phyloP scores from a whole-genome alignment of 169 alveolate genomes.

The Besnoitia besnoiti region DNA sequence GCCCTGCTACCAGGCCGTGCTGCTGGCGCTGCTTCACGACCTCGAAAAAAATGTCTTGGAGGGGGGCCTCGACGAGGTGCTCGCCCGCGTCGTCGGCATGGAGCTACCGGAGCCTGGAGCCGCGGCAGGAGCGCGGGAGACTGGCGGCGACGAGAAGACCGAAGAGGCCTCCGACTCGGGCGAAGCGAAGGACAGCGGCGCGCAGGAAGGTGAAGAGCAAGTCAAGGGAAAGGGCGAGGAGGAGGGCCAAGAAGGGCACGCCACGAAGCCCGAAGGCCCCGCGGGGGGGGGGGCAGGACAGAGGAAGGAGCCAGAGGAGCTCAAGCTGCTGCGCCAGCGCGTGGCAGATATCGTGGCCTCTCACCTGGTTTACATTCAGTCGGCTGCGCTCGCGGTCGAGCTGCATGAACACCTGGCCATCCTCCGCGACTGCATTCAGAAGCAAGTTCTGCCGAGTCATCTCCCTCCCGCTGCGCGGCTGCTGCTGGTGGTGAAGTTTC shows the following conservation, averaged over 20 bases:
- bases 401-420: conserved; percentile 29
- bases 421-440: conserved; percentile 26
- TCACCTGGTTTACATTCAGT: conserved; percentile 9
- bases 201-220: not conserved
- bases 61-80: not conserved
- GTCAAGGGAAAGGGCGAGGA: not conserved
- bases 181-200: not conserved
- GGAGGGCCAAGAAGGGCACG: not conserved
- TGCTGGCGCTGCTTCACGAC: not conserved
- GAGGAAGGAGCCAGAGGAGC: not conserved
- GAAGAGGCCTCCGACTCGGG: too few relatives aligned
- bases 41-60: not conserved
- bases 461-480: not conserved
- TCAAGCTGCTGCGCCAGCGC: not conserved
- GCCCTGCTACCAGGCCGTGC: conserved; percentile 42
- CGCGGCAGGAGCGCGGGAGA: not conserved
- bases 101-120: not conserved
- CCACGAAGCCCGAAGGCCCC: not conserved
- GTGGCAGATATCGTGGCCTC: not conserved
- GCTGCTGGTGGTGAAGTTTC: not conserved
- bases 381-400: conserved; percentile 1
- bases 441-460: not conserved
- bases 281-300: not conserved
- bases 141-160: not conserved
- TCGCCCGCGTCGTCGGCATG: not conserved